Evolutionary conservation across 805 yeast species (phyloP).

Genomic region (Dipodascus albidus): DNA sequence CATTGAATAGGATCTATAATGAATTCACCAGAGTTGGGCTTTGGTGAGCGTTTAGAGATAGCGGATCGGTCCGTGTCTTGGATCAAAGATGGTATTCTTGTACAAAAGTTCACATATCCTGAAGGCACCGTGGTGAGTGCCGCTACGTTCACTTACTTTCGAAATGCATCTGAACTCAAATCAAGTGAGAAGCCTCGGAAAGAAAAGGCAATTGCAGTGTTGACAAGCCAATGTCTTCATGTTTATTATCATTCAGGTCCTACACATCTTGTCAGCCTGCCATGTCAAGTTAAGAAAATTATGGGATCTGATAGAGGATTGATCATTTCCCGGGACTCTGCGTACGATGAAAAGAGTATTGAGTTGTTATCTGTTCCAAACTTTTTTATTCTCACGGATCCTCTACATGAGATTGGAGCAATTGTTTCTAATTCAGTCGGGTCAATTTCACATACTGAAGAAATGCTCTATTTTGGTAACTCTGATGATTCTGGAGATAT

Average conservation of each 20-base stretch:
- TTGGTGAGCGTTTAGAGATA: conserved; percentile 4
- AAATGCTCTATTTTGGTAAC: conserved; percentile 43
- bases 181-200: conserved; percentile 14
- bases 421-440: conserved; percentile 63
- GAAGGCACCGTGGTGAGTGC: background rate
- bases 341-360: conserved; percentile 6
- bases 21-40: background rate
- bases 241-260: conserved; percentile 53
- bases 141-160: conserved; percentile 8
- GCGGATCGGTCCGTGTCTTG: conserved; percentile 1
- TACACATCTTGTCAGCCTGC: conserved; percentile 50
- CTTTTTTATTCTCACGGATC: conserved; percentile 63
- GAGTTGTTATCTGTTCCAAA: conserved; percentile 16
- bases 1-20: too few relatives aligned
- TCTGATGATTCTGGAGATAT: conserved; percentile 29
- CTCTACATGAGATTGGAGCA: conserved; percentile 60
- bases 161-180: conserved; percentile 30
- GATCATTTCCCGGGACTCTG: conserved; percentile 41
- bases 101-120: conserved; percentile 2
- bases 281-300: conserved; percentile 51
- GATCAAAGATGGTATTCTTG: background rate
- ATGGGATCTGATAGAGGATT: conserved; percentile 60
- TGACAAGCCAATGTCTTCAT: conserved; percentile 39
- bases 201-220: conserved; percentile 50
- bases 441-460: conserved; percentile 47